A percentile compares a stretch with the other conserved stretches of the same genome.
Conservation (phyloP, 2,329 filamentous ascomycete species). For the Drechslerella coelobrocha region DNA sequence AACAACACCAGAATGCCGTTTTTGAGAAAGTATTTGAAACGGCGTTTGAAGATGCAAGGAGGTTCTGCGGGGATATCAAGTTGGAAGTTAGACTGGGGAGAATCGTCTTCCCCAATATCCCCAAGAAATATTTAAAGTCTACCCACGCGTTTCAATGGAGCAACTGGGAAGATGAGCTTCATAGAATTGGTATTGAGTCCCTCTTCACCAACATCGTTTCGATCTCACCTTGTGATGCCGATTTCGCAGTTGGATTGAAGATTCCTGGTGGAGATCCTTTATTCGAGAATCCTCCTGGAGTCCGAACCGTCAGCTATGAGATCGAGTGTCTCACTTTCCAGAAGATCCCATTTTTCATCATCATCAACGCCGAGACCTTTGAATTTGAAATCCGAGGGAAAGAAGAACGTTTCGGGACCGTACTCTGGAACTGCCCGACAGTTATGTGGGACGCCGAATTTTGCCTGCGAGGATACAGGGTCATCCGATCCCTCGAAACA, state of each 20-base stretch:
- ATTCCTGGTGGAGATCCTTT: constrained; percentile 58
- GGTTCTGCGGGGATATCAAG: constrained; percentile 42
- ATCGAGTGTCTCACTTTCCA: constrained; percentile 43
- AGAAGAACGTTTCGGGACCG: constrained; percentile 50
- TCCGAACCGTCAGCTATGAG: constrained; percentile 33
- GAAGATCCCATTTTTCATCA: constrained; percentile 31
- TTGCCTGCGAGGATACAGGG: constrained; percentile 21
- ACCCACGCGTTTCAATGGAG: constrained; percentile 39
- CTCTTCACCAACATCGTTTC: constrained; percentile 48
- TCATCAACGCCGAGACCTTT: constrained; percentile 52
- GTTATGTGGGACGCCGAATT: constrained; percentile 46
- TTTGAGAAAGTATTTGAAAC: constrained; percentile 33
- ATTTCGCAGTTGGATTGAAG: constrained; percentile 48
- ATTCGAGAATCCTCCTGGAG: constrained; percentile 52
- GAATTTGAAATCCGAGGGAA: constrained; percentile 51
- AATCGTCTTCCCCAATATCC: constrained; percentile 38
- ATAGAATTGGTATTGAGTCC: constrained; percentile 18
- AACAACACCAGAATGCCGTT: constrained; percentile 13
- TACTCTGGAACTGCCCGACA: constrained; percentile 52
- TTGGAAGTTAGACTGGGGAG: constrained; percentile 50
- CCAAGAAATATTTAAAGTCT: constrained; percentile 42
- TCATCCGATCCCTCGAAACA: constrained; percentile 17
- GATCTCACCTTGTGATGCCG: constrained; percentile 44
- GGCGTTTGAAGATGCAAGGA: constrained; percentile 47
- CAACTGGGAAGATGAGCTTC: constrained; percentile 33